Base-by-base conservation (phyloP, 2,329 filamentous ascomycete genomes). In the Phaeosphaeria sp. region DNA sequence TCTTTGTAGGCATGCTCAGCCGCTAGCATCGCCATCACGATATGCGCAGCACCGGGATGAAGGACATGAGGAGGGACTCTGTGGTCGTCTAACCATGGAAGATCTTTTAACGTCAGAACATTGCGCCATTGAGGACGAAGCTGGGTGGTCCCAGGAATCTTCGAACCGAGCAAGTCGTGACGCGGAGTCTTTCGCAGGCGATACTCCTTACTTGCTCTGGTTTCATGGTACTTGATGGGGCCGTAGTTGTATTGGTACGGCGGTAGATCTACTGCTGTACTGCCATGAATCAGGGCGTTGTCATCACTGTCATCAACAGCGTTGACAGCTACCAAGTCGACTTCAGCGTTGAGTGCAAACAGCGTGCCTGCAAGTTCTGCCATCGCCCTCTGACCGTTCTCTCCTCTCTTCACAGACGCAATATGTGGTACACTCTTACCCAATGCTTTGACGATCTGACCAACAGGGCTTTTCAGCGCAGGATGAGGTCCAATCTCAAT, bases 11-110 rank as follows among this genome's bases (percentile, higher is more conserved):
- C n/a, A 11, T 46, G 43, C 20, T 25, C 30, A 8, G 24, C 33
- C 13, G 69, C 67, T 46, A 69, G 65, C 2, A 72, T 30, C 0
- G 75, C 77, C 67, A 81, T 80, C 4, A 73, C 67, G 1, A 83
- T 56, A 54, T 80, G 83, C 0, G 74, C 82, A 1, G 82, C 78
- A 2, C 66, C 78, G 0, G 83, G 83, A 39, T 81, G 82, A 1
- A 84, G 65, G 0, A 78, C 66, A 8, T 79, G 69, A 1, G 60
- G 60, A 40, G 67, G 63, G 1, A 73, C 25, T 4, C 55, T 20
- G 45, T 73, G 70, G 3, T 61, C 67, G 2, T 6, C 7, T 1
- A 73, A 17, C 70, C 70, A 72, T 0, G 57, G 36, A 7, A 65
- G n/a, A 30, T 68, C 60, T 2, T 53, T 52, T 0, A 51, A 52